Conservation (phyloP, 169 alveolate species). For the Plasmodium cynomolgi region DNA sequence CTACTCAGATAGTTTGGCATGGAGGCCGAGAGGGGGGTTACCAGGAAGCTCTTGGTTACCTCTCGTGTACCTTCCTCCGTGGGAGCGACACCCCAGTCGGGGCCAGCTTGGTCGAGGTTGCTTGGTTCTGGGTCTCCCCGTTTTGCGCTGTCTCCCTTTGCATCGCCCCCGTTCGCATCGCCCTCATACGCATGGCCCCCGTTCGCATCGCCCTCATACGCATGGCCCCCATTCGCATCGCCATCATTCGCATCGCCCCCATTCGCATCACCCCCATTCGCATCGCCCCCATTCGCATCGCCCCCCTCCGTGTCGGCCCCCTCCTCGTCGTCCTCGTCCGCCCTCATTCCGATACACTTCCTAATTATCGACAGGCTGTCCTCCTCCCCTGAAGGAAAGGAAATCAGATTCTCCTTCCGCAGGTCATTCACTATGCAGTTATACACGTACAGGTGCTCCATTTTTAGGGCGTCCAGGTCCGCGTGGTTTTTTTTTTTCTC, state of each 20-base stretch:
- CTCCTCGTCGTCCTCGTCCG: conserved; percentile 7
- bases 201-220: not conserved
- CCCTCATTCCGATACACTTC: conserved; percentile 24
- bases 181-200: not conserved
- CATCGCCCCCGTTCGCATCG: not conserved
- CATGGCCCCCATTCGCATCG: not conserved
- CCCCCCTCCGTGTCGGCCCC: not conserved
- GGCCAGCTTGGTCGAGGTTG: not conserved
- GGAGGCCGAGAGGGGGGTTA: conserved; percentile 17
- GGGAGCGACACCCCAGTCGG: not conserved
- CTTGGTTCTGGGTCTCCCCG: not conserved
- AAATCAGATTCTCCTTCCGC: conserved; percentile 42
- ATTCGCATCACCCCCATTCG: not conserved
- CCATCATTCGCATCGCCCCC: not conserved
- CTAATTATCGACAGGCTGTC: conserved; percentile 20
- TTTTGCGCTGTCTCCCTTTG: not conserved
- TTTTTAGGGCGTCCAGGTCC: conserved; percentile 22
- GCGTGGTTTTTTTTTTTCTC: not conserved
- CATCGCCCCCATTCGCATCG: not conserved
- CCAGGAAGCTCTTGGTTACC: not conserved
- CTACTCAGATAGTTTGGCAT: conserved; percentile 41
- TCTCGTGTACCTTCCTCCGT: not conserved
- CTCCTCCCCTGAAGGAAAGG: conserved; percentile 17
- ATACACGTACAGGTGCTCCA: conserved; percentile 42
- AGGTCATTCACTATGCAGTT: conserved; percentile 55